phyloP scores from a whole-genome alignment of 2,329 filamentous ascomycete genomes.

The Ceratocystis papillata region DNA sequence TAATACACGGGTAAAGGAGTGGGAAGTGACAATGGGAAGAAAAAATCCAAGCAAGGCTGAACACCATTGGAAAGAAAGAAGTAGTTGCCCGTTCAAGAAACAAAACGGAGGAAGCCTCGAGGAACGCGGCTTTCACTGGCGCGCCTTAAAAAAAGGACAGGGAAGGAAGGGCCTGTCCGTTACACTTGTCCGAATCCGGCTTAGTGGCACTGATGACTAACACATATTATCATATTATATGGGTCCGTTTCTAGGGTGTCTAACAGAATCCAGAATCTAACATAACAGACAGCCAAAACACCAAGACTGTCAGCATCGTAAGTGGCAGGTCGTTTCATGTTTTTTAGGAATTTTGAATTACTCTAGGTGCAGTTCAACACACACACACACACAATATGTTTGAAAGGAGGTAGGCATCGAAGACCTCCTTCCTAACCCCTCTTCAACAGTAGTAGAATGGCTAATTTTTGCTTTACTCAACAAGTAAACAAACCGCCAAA shows the following conservation, averaged over 20 bases:
- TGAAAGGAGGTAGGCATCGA: no score
- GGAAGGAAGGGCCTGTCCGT: not conserved
- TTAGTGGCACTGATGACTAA: slow-evolving; percentile 4
- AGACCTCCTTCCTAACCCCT: no score
- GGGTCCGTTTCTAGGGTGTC: slow-evolving; percentile 9
- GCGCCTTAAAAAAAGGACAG: slow-evolving; percentile 12
- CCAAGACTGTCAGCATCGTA: not conserved
- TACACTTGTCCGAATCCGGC: slow-evolving; percentile 18
- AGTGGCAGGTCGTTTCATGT: not conserved
- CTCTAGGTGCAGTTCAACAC: no score
- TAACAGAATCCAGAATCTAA: not conserved
- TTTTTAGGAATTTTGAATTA: no score
- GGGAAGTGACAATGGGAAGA: not conserved
- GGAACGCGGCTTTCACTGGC: slow-evolving; percentile 15
- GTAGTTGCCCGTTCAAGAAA: slow-evolving; percentile 13
- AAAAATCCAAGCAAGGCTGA: slow-evolving; percentile 24
- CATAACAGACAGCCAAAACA: not conserved
- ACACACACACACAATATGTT: no score
- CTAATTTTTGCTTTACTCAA: not conserved
- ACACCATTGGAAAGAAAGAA: slow-evolving; percentile 14
- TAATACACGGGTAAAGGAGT: not conserved
- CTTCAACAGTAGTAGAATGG: no score
- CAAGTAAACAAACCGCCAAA: not conserved
- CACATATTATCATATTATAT: not conserved
- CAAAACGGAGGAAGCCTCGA: slow-evolving; percentile 15